Evolutionary conservation across 345 rosid genomes (phyloP), one percentile per base, ranked within the genome.

Genomic region (Xanthoceras sorbifolium): DNA sequence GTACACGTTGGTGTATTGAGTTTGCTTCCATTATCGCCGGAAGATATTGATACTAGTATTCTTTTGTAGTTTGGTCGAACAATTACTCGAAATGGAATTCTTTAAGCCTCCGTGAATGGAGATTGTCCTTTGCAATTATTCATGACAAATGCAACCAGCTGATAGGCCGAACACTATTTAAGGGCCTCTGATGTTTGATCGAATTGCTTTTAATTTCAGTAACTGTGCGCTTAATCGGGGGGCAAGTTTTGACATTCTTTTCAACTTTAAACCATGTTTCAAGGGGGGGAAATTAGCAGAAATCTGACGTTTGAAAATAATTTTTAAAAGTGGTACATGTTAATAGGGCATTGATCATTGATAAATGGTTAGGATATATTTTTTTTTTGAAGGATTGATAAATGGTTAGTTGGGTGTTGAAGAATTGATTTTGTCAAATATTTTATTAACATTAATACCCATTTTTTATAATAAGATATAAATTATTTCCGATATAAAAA

Each of bases 31-130:
- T 42, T 26, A 9, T 59, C 12, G 5, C 15, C 2, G 31, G 31
- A 25, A 59, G 28, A 50, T 22, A 38, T 17, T 25, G 29, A 50
- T 22, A 38, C 3, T 40, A 18, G 44, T 66, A 52, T 71, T 77
- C 72, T 74, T 77, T 74, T 78, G 54, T 67, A 50, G 59, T 42
- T 67, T 23, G 29, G 42, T 69, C 61, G 29, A 50, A 12, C 62
- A 59, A 60, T 34, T 11, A 59, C 12, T 62, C 64, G 6, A 78
- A 55, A 66, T 17, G 73, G 29, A 71, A 40, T 66, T 71, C 48
- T 50, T 50, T 7, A 50, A 17, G 55, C 55, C 55, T 50, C 55
- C 6, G 3, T 3, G n/a, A 50, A 50, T 50, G 6, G 55, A 4
- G 20, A 50, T 50, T 17, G 8, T 17, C 8, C n/a, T 50, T 38